These are phyloP conservation scores for Capsicum rhomboideum DNA, from an alignment of 257 asterid genomes.

Conservation along the genomic window DNA sequence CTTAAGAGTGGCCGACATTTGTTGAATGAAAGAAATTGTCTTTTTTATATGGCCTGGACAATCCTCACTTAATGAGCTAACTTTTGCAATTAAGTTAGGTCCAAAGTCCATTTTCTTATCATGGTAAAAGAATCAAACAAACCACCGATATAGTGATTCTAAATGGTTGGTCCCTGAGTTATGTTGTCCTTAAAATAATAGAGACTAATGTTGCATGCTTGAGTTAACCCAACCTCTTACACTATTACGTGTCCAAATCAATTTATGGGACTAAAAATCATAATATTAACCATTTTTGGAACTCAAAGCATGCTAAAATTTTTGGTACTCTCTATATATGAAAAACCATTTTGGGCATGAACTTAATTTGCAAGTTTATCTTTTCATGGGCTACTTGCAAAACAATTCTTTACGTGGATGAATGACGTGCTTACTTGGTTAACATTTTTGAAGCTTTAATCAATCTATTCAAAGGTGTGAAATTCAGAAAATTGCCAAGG, in stretches of 20 bases:
- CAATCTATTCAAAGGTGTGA: neutral
- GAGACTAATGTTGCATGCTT: neutral
- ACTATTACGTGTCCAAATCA: neutral
- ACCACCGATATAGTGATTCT: neutral
- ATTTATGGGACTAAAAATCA: neutral
- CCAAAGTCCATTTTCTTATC: neutral
- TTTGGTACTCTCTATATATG: neutral
- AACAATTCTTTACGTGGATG: neutral
- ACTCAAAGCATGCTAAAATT: neutral
- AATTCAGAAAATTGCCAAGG: neutral
- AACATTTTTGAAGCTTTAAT: neutral
- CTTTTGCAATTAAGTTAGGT: neutral
- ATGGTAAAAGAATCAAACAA: neutral
- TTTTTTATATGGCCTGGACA: neutral
- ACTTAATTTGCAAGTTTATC: neutral
- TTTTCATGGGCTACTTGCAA: no score
- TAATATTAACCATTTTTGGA: no score
- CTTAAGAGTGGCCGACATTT: neutral
- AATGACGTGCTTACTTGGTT: neutral
- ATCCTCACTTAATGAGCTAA: neutral
- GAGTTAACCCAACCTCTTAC: neutral
- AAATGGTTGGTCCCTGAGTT: neutral
- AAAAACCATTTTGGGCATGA: neutral
- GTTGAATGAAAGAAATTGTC: neutral
- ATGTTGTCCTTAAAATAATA: neutral